Base-by-base conservation (phyloP, 495 filamentous ascomycete genomes). In the Tuber calosporum region DNA sequence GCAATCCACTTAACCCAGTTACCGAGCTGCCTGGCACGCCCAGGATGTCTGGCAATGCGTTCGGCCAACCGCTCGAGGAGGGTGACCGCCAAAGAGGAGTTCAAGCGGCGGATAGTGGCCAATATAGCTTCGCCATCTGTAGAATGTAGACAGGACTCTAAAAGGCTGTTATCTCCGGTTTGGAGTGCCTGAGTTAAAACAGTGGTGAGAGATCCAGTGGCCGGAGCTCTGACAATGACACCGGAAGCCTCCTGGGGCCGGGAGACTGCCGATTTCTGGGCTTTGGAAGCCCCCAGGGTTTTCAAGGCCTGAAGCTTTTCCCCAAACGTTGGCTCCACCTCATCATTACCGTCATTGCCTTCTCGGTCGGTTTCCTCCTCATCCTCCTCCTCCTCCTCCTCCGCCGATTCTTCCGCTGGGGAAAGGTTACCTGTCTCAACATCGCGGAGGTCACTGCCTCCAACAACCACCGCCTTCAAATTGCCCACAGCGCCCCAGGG, bases 1-100 rank as follows among this genome's bases (percentile, higher is more conserved):
- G 97, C 86, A 1, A 92, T 94, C 92, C 93, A 96, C 83, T 97
- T 93, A 66, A 97, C 90, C 95, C 95, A 99, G 22, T 91, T 87
- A 85, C 97, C 94, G n/a, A 99, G 88, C 75, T 88, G 91, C 40
- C 93, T 92, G 22, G 95, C 93, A 70, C 95, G 88, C 37, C 94
- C 95, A 7, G 95, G 95, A 34, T 92, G 87, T 74, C 91, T 88
- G 79, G 96, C 90, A 82, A 99, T 88, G 76, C 93, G 89, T 79
- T 96, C 91, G 19, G 95, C 92, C 42, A 99, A 87, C 79, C 90
- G 91, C 80, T 91, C 88, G 68, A 98, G 87, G 38, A 99, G 86
- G 19, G 83, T 87, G 20, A 89, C 87, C 8, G 93, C 94, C 48
- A 96, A 88, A 1, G 89, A 86, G 17, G 95, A 96, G 76, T 93